A percentile compares a stretch with the other conserved stretches of the same genome.
Conservation (phyloP, 1,284 basidiomycete genomes). For the Cutaneotrichosporon dermatis region DNA sequence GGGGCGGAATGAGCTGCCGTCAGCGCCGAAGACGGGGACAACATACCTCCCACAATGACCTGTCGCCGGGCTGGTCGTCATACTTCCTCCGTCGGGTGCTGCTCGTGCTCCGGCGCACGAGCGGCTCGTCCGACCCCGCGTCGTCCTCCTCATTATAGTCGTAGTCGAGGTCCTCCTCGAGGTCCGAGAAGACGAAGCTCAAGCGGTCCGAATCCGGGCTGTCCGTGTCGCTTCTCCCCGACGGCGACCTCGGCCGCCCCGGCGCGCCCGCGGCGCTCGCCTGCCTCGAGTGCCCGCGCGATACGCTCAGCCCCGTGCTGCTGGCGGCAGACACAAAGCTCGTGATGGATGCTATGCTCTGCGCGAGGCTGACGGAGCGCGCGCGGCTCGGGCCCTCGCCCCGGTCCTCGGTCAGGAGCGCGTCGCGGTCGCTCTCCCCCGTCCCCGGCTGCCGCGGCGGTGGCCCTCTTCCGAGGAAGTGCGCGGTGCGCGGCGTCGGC, state of each 20-base stretch:
- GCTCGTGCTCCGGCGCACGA: slow-evolving; percentile 10
- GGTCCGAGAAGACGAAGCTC: not conserved
- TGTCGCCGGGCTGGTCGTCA: slow-evolving; percentile 14
- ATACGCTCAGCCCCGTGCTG: not conserved
- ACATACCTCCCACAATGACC: slow-evolving; percentile 13
- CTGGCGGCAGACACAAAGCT: slow-evolving; percentile 1
- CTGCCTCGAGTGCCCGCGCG: not conserved
- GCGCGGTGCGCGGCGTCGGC: not conserved
- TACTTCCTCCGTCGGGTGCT: slow-evolving; percentile 6
- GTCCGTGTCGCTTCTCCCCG: not conserved
- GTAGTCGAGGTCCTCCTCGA: slow-evolving; percentile 11
- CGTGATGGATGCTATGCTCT: slow-evolving; percentile 7
- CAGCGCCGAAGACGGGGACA: not conserved
- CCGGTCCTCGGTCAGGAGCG: slow-evolving; percentile 5
- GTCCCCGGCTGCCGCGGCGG: not conserved
- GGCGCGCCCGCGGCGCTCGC: not conserved
- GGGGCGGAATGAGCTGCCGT: slow-evolving; percentile 43
- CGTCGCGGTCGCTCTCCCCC: not conserved
- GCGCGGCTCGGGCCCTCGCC: slow-evolving; percentile 2
- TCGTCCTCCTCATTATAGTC: slow-evolving; percentile 11
- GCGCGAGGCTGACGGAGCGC: slow-evolving; percentile 3
- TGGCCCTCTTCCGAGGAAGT: not conserved
- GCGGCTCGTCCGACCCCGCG: slow-evolving; percentile 10
- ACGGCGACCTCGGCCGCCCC: not conserved
- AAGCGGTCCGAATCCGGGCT: not conserved